Evolutionary conservation across 176 grass and related monocot genomes (phyloP), one percentile per base, ranked within the genome.

Genomic region (Eragrostis nindensis): DNA sequence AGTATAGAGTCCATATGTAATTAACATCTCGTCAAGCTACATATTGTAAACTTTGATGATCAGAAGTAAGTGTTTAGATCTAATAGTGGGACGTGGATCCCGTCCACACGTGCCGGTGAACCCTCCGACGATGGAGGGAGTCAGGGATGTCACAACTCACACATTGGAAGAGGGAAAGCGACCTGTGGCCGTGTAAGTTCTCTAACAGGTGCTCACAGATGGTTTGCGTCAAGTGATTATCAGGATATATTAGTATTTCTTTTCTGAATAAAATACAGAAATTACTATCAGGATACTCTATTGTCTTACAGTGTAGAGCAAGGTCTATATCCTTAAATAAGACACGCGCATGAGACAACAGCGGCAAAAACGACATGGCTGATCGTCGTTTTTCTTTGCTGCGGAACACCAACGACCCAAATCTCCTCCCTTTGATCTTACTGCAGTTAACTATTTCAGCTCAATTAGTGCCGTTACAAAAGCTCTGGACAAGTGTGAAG

Each of bases 351-450:
- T 40, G 21, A 59, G 62, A 76, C 72, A 68, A 59, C 14, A 18
- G 6, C 40, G 6, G 24, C 76, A 13, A 86, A 66, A 26, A 66
- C 76, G 61, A 86, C 60, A 40, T 29, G 69, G 4, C 64, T 8
- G 47, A 86, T 26, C 18, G 8, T 74, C 70, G 1, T 86, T 86
- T 74, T 86, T 61, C 70, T 68, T 68, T 1, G 7, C 14, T 16
- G 16, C 26, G 59, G 27, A 86, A 39, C 45, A 67, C 67, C 60
- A 49, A 39, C 16, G 69, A 74, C 84, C 25, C 56, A 67, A 36
- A 71, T 24, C 17, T 73, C 19, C 7, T 50, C 70, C 60, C 61
- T 43, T 65, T 66, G 42, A 39, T 26, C 27, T 70, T 52, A 62
- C 70, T 27, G 29, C 18, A 42, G 54, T 29, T 22, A 52, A 61